Evolutionary conservation across 2,329 filamentous ascomycete species (phyloP).

Genomic region (Aspergillus novoparasiticus): DNA sequence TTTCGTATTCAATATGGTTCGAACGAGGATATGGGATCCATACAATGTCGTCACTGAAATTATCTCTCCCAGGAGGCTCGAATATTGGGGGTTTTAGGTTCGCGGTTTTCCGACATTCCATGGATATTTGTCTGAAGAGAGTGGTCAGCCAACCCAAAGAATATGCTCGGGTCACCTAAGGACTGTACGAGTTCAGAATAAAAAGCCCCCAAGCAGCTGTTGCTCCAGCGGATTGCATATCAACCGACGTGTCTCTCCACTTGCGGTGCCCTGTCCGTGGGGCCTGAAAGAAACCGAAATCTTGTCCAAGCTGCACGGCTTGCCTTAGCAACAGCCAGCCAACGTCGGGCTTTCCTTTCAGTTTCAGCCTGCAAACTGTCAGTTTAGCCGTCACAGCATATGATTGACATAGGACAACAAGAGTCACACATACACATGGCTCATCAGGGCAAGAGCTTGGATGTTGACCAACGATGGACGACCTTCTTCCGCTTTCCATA

Average conservation of each 20-base stretch:
- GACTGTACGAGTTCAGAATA: conserved; percentile 31
- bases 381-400: conserved; percentile 11
- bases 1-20: conserved; percentile 29
- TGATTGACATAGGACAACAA: neutral
- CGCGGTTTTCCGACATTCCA: conserved; percentile 25
- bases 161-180: neutral
- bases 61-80: conserved; percentile 16
- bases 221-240: conserved; percentile 25
- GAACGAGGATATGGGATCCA: conserved; percentile 39
- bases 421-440: conserved; percentile 29
- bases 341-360: conserved; percentile 28
- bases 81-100: conserved; percentile 24
- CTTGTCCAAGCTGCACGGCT: conserved; percentile 35
- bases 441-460: conserved; percentile 40
- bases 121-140: conserved; percentile 30
- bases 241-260: conserved; percentile 16
- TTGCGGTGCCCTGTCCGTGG: conserved; percentile 14
- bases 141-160: conserved; percentile 13
- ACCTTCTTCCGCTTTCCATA: conserved; percentile 41
- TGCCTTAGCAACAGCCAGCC: conserved; percentile 37
- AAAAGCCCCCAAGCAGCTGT: conserved; percentile 36
- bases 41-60: conserved; percentile 18
- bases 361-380: conserved; percentile 28
- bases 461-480: conserved; percentile 36
- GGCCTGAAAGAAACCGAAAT: conserved; percentile 30